Evolutionary conservation across 2,329 filamentous ascomycete species (phyloP).

Genomic region (Fusarium coicis): DNA sequence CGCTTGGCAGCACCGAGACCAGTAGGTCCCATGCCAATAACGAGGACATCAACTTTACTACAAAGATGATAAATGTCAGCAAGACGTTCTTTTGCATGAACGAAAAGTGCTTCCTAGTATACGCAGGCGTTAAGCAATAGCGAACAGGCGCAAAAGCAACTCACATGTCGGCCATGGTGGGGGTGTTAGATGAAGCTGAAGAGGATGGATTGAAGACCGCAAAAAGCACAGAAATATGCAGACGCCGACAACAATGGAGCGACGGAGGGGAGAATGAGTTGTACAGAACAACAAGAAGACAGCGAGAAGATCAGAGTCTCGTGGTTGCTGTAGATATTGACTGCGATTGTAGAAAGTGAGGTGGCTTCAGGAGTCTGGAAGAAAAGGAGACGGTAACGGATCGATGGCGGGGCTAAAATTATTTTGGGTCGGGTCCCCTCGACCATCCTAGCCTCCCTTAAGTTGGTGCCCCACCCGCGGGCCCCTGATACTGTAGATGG

Average conservation of each 20-base stretch:
- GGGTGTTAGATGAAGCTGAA: conserved; percentile 37
- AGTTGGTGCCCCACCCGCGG: conserved; percentile 16
- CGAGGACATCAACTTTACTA: conserved; percentile 94
- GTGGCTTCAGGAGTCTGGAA: conserved; percentile 42
- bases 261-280: conserved; percentile 38
- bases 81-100: not conserved
- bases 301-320: conserved; percentile 41
- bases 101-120: not conserved
- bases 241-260: conserved; percentile 36
- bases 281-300: conserved; percentile 39
- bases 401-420: conserved; percentile 57
- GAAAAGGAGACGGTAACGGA: conserved; percentile 51
- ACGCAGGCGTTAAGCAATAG: conserved; percentile 10
- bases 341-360: conserved; percentile 35
- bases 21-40: conserved; percentile 97
- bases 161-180: conserved; percentile 56
- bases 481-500: conserved; percentile 16
- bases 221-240: conserved; percentile 30
- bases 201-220: conserved; percentile 15
- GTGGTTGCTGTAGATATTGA: conserved; percentile 47
- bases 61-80: conserved; percentile 27
- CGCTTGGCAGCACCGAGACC: conserved; percentile 98
- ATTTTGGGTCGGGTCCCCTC: conserved; percentile 50
- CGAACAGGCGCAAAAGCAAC: conserved; percentile 36
- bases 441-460: not conserved